Conservation (phyloP, 306 rosid genomes). For the Prunus campanulata region DNA sequence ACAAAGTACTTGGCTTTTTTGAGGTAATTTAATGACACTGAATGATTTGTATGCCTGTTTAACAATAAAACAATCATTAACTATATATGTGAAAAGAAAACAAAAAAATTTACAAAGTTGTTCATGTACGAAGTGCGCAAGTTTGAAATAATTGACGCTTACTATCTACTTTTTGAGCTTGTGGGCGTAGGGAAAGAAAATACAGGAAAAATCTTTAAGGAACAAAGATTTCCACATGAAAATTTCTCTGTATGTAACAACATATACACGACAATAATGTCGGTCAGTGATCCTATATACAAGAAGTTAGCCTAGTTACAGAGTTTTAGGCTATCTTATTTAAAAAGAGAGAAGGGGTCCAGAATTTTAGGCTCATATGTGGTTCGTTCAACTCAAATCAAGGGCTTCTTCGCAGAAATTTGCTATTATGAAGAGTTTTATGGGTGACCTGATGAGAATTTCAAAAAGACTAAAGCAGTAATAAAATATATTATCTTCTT, state of each 20-base stretch:
- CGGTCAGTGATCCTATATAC: not conserved
- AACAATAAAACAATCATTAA: not conserved
- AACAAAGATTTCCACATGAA: not conserved
- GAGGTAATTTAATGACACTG: slow-evolving; percentile 44
- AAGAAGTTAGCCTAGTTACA: not conserved
- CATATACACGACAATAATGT: not conserved
- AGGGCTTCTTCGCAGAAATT: not conserved
- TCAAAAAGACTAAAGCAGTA: not conserved
- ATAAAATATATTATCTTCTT: not conserved
- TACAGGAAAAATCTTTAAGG: not conserved
- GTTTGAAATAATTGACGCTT: not conserved
- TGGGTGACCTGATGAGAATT: not conserved
- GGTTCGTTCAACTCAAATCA: not conserved
- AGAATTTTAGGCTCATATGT: not conserved
- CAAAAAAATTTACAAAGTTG: not conserved
- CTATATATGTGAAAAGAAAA: not conserved
- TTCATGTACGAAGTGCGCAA: not conserved
- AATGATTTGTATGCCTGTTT: not conserved
- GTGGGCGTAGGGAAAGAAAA: not conserved
- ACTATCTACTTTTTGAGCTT: not conserved
- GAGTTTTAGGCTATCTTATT: too few species aligned
- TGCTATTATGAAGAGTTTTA: not conserved
- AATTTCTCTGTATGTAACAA: not conserved
- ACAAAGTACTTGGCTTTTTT: slow-evolving; percentile 87
- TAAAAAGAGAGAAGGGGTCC: not conserved